Evolutionary conservation across 2,329 filamentous ascomycete species (phyloP).

Genomic region (Paraconiothyrium sp.): DNA sequence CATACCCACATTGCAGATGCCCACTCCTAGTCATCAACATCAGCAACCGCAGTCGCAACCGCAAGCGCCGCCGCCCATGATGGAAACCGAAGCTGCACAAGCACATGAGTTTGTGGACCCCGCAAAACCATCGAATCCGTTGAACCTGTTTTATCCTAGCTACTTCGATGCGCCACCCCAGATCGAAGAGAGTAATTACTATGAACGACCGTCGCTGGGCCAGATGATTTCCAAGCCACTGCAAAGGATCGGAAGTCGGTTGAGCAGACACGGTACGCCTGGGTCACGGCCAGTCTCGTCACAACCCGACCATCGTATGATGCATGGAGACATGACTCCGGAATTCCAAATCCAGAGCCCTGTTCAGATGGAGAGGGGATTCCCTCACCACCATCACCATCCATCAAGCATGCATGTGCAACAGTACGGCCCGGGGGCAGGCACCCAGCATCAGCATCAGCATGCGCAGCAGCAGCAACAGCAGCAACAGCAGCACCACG

Average conservation of each 20-base stretch:
- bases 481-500: slow-evolving; percentile 30
- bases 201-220: slow-evolving; percentile 47
- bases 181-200: slow-evolving; percentile 49
- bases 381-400: slow-evolving; percentile 20
- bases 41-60: slow-evolving; percentile 29
- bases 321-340: slow-evolving; percentile 29
- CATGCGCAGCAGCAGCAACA: slow-evolving; percentile 33
- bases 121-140: slow-evolving; percentile 41
- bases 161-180: slow-evolving; percentile 47
- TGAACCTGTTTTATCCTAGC: slow-evolving; percentile 45
- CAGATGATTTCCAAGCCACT: slow-evolving; percentile 47
- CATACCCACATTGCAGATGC: slow-evolving; percentile 37
- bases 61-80: slow-evolving; percentile 30
- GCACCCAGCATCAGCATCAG: slow-evolving; percentile 20
- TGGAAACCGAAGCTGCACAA: slow-evolving; percentile 33
- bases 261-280: slow-evolving; percentile 38
- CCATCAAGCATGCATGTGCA: slow-evolving; percentile 12
- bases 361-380: slow-evolving; percentile 33
- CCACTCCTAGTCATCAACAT: slow-evolving; percentile 28
- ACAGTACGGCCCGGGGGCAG: slow-evolving; percentile 2
- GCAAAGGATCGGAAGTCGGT: slow-evolving; percentile 42
- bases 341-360: slow-evolving; percentile 37
- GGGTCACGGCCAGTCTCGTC: slow-evolving; percentile 38
- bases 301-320: slow-evolving; percentile 29
- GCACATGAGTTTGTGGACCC: slow-evolving; percentile 35